phyloP scores from a whole-genome alignment of 352 stramenopile species.

The Phytophthora pistaciae region DNA sequence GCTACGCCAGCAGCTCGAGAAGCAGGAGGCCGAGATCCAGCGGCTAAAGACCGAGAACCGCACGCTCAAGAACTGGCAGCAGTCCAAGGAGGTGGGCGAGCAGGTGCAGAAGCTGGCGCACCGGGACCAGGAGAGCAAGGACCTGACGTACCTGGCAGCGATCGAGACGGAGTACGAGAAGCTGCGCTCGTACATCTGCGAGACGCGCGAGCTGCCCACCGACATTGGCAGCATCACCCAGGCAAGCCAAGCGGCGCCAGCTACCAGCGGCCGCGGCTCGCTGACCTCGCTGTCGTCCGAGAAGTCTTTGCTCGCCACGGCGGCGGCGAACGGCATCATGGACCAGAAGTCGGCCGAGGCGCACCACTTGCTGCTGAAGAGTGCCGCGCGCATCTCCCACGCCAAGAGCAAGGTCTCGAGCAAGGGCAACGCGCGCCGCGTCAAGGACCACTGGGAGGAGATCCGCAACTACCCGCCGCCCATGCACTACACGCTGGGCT shows the following conservation, averaged over 20 bases:
- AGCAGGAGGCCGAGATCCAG: slow-evolving; percentile 80
- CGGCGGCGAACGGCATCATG: slow-evolving; percentile 42
- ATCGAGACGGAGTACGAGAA: slow-evolving; percentile 89
- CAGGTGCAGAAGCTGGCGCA: slow-evolving; percentile 89
- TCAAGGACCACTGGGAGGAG: slow-evolving; percentile 92
- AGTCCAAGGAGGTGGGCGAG: slow-evolving; percentile 89
- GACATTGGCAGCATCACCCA: slow-evolving; percentile 71
- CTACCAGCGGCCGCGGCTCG: slow-evolving; percentile 30
- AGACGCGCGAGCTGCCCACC: slow-evolving; percentile 73
- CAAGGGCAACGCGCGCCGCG: slow-evolving; percentile 80
- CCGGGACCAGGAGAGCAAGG: slow-evolving; percentile 87
- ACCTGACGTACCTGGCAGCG: slow-evolving; percentile 82
- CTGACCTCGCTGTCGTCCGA: slow-evolving; percentile 49
- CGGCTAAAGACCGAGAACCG: slow-evolving; percentile 82
- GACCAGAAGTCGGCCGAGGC: slow-evolving; percentile 71
- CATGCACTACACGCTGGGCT: slow-evolving; percentile 88
- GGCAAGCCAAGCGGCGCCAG: slow-evolving; percentile 6
- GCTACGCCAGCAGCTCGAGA: slow-evolving; percentile 75
- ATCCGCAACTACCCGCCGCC: slow-evolving; percentile 86
- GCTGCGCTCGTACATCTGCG: slow-evolving; percentile 81
- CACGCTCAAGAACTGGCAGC: slow-evolving; percentile 85
- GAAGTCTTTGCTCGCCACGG: slow-evolving; percentile 47
- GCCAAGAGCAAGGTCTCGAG: slow-evolving; percentile 76
- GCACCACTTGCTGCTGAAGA: slow-evolving; percentile 80
- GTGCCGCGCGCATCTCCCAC: slow-evolving; percentile 64